Evolutionary conservation across 2,329 filamentous ascomycete species (phyloP).

Genomic region (Magnaporthiopsis incrustans): DNA sequence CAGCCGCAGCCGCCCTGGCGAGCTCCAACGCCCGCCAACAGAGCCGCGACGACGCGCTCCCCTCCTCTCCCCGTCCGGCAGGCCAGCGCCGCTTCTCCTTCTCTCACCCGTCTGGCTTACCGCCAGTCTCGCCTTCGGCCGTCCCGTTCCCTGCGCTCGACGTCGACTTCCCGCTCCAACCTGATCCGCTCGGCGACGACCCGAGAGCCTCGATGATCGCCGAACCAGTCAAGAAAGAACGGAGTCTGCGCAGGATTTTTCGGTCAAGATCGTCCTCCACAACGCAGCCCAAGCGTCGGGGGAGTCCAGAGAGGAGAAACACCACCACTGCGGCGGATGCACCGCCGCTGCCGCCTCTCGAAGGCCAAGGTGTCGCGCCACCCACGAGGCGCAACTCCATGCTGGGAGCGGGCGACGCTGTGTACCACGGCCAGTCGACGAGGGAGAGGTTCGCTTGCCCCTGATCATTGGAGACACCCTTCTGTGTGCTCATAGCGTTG

Average conservation of each 20-base stretch:
- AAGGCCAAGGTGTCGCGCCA: slow-evolving; percentile 4
- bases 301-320: slow-evolving; percentile 18
- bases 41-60: slow-evolving; percentile 17
- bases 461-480: neutral
- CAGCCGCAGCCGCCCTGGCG: slow-evolving; percentile 33
- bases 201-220: slow-evolving; percentile 13
- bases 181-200: neutral
- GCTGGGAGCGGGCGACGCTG: neutral
- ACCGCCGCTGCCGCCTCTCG: neutral
- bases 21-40: slow-evolving; percentile 26
- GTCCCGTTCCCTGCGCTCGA: slow-evolving; percentile 7
- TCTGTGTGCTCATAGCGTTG: neutral
- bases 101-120: slow-evolving; percentile 14
- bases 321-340: slow-evolving; percentile 18
- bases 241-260: slow-evolving; percentile 22
- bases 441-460: neutral
- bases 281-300: slow-evolving; percentile 13
- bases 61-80: slow-evolving; percentile 20
- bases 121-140: slow-evolving; percentile 11
- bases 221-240: slow-evolving; percentile 1
- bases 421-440: neutral
- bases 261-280: slow-evolving; percentile 26
- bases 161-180: neutral
- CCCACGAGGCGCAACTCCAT: slow-evolving; percentile 7
- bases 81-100: slow-evolving; percentile 14